Percentiles rank a stretch among this genome's conserved stretches.
Conservation (phyloP, 768 basidiomycete species). For the Neoboletus subvelutipes region DNA sequence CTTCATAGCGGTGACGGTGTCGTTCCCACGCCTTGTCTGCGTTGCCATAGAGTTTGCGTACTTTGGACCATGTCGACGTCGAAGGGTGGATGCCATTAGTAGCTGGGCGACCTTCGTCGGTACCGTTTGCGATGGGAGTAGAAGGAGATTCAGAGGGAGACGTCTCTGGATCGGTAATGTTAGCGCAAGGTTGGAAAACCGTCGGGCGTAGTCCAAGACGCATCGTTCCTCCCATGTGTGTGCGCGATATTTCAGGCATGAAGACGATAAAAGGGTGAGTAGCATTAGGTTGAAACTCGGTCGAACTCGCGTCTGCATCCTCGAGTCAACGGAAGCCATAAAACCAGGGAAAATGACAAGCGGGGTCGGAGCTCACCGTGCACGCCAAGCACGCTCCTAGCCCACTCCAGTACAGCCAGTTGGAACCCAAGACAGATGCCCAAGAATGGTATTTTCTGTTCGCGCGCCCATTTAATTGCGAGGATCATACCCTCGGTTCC, state of each 20-base stretch:
- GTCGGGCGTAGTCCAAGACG: conserved; percentile 97
- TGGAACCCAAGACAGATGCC: conserved; percentile 99
- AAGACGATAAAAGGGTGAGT: conserved; percentile 82
- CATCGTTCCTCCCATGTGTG: conserved; percentile 99
- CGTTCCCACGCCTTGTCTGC: conserved; percentile 88
- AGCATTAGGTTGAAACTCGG: conserved; percentile 68
- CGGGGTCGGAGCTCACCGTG: conserved; percentile 43
- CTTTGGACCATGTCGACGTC: conserved; percentile 68
- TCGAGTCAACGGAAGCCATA: conserved; percentile 10
- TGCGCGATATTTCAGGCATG: conserved; percentile 99
- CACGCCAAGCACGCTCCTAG: conserved; percentile 76
- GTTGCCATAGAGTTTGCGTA: conserved; percentile 81
- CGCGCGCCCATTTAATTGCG: conserved; percentile 96
- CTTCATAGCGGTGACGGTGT: conserved; percentile 94
- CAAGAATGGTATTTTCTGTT: conserved; percentile 92
- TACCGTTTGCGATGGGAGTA: conserved; percentile 7
- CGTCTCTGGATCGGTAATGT: conserved; percentile 11
- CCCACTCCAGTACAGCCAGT: conserved; percentile 94
- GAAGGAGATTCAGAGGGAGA: conserved; percentile 13
- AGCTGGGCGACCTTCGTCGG: neutral
- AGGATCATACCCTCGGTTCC: conserved; percentile 98
- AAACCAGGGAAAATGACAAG: neutral
- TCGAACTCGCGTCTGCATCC: conserved; percentile 72
- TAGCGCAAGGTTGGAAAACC: conserved; percentile 61
- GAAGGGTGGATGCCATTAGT: conserved; percentile 19